Conservation (phyloP, 495 filamentous ascomycete genomes). For the Podospora conica region DNA sequence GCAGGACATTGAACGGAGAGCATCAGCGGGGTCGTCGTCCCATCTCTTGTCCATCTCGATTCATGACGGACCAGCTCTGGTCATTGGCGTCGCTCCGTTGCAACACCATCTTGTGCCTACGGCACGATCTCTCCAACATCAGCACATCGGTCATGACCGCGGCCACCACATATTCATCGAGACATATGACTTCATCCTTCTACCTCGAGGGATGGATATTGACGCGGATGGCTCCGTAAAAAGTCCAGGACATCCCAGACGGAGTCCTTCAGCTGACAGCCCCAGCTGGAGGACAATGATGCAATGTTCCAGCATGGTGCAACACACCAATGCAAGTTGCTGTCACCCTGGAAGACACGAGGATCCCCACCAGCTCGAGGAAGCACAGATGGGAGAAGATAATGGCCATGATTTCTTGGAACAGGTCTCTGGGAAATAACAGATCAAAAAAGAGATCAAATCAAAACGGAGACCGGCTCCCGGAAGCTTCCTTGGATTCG, state of each 20-base stretch:
- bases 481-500: background rate
- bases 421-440: background rate
- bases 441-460: background rate
- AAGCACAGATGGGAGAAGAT: background rate
- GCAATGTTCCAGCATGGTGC: background rate
- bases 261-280: constrained; percentile 3
- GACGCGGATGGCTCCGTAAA: background rate
- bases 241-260: background rate
- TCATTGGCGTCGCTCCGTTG: background rate
- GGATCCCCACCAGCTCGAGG: background rate
- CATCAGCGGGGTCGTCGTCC: background rate
- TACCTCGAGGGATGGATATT: background rate
- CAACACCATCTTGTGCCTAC: background rate
- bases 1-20: background rate
- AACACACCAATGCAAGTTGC: background rate
- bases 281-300: background rate
- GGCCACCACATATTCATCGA: background rate
- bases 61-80: background rate
- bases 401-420: background rate
- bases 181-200: background rate
- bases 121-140: background rate
- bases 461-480: background rate
- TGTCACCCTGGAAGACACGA: background rate
- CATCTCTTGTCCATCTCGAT: background rate
- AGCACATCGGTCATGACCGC: background rate